Percentiles rank a stretch among this genome's conserved stretches.
phyloP scores from a whole-genome alignment of 2,329 filamentous ascomycete genomes.

The Kalmusia sp. region DNA sequence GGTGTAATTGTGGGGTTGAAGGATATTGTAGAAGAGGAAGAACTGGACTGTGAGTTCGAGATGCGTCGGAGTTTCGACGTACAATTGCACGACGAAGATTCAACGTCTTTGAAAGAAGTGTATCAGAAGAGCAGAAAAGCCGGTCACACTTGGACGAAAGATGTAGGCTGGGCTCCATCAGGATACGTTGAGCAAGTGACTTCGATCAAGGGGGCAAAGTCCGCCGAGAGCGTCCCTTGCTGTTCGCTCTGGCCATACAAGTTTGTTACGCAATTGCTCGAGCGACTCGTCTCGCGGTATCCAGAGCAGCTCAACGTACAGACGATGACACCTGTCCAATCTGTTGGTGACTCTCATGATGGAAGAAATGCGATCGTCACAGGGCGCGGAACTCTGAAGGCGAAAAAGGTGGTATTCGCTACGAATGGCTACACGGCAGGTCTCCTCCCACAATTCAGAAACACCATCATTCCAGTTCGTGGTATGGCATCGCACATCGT shows the following conservation, averaged over 20 bases:
- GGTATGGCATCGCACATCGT: conserved; percentile 36
- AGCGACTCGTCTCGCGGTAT: conserved; percentile 19
- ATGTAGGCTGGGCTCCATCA: conserved; percentile 17
- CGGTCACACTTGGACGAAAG: conserved; percentile 24
- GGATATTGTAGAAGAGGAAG: conserved; percentile 21
- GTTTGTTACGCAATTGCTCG: conserved; percentile 31
- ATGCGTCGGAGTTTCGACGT: conserved; percentile 31
- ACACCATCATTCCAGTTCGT: conserved; percentile 42
- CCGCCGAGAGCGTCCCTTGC: conserved; percentile 24
- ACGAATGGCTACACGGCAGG: conserved; percentile 38
- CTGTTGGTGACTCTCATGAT: conserved; percentile 5
- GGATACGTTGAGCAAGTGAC: conserved; percentile 21
- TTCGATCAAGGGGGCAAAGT: conserved; percentile 25
- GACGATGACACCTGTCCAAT: conserved; percentile 27
- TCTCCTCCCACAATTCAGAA: conserved; percentile 43
- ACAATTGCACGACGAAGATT: conserved; percentile 14
- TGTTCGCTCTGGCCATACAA: conserved; percentile 37
- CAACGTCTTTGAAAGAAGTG: conserved; percentile 9
- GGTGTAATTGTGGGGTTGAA: conserved; percentile 20
- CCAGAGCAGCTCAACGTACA: conserved; percentile 28
- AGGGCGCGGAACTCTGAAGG: conserved; percentile 25
- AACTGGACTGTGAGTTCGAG: conserved; percentile 33
- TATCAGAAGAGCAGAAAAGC: conserved; percentile 15
- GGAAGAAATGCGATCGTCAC: conserved; percentile 21
- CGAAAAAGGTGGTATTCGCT: conserved; percentile 30